Base-by-base conservation (phyloP, 2,329 filamentous ascomycete species). In the Trichoderma simmonsii region DNA sequence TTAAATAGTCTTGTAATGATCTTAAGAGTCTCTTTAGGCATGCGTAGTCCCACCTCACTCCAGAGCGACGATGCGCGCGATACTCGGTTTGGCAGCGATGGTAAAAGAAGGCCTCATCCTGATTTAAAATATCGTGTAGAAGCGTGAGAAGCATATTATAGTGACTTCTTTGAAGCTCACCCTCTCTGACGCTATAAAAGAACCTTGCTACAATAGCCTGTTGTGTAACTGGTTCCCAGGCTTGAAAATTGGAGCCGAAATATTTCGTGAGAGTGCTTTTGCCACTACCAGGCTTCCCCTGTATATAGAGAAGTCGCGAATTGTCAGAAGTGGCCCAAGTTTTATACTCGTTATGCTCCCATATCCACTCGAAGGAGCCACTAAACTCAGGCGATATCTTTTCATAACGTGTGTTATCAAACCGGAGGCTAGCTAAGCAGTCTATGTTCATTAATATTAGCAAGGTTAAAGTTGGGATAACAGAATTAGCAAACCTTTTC, bases 231-330 rank as follows among this genome's bases (percentile, higher is more conserved):
- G 28, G 39, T 3, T 65, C 39, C n/a, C 12, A 14, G 0, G 6
- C 21, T 1, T 0, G 15, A 0, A 65, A 12, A 32, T 65, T 18
- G 4, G 9, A 21, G 2, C 26, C 30, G 15, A 65, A 65, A 32
- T 65, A 65, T 18, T 65, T 65, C 0, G n/a, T 54, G 6, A 65
- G 62, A 21, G 62, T 65, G 6, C 39, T 65, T 21, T 65, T 65
- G 39, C 62, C 62, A 24, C 62, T 65, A 0, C 43, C 62, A 2
- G 62, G 62, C 11, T 65, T 65, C 12, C 39, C 62, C 26, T 65
- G 39, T 14, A 65, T 18, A 2, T 65, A 65, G 28, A 65, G 28
- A 3, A 65, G 6, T 3, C 12, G 28, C 2, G 62, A 54, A 1
- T 28, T 51, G 18, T 24, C n/a, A 1, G 43, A 24, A 26, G 1